Percentiles rank a stretch among this genome's conserved stretches.
Conservation (phyloP, 805 yeast species). For the Candida gorgasii region DNA sequence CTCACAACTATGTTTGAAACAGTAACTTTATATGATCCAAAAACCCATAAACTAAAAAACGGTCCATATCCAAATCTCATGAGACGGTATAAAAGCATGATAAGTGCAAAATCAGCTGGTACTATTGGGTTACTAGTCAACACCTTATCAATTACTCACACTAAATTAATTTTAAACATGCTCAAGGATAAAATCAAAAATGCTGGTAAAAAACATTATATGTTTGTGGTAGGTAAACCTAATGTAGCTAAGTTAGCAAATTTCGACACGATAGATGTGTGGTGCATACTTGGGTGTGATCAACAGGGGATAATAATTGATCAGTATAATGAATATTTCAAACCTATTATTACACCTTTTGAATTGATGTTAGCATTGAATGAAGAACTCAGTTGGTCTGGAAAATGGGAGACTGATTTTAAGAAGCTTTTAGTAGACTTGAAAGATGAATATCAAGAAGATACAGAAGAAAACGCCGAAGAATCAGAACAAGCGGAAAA, state of each 20-base stretch:
- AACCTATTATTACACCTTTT: constrained; percentile 92
- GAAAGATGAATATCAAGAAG: constrained; percentile 25
- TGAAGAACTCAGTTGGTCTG: constrained; percentile 83
- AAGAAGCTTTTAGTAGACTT: constrained; percentile 46
- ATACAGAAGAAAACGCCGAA: constrained; percentile 17
- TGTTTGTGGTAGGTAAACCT: constrained; percentile 96
- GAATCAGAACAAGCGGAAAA: too few species aligned
- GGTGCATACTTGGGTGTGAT: constrained; percentile 95
- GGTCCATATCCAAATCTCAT: constrained; percentile 80
- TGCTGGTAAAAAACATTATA: constrained; percentile 88
- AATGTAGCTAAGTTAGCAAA: constrained; percentile 96
- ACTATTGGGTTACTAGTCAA: constrained; percentile 91
- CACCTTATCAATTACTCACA: constrained; percentile 78
- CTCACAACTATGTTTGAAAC: constrained; percentile 68
- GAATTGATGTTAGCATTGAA: constrained; percentile 81
- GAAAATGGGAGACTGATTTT: constrained; percentile 88
- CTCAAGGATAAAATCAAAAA: constrained; percentile 60
- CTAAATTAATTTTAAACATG: constrained; percentile 62
- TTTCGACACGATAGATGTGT: constrained; percentile 88
- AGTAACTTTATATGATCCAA: constrained; percentile 52
- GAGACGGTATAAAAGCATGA: constrained; percentile 85
- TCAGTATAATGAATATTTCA: constrained; percentile 74
- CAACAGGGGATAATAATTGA: constrained; percentile 90
- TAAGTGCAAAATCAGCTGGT: constrained; percentile 85
- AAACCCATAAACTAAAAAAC: constrained; percentile 25